Evolutionary conservation across 192 early-diverging fungal species (phyloP).

Genomic region (Coemansia sp.): DNA sequence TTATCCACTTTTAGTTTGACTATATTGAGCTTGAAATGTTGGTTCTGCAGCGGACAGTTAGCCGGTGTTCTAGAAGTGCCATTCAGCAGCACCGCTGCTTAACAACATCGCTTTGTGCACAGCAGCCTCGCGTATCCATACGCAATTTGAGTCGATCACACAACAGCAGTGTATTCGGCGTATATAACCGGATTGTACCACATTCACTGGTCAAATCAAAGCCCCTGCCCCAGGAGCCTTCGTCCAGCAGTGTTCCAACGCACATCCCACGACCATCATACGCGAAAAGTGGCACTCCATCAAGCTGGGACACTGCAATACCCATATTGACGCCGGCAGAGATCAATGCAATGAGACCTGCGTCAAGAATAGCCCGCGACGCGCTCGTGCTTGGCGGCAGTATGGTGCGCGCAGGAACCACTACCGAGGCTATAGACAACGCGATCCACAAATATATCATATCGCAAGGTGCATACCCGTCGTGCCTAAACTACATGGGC

Average conservation of each 20-base stretch:
- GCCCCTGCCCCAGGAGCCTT: conserved; percentile 32
- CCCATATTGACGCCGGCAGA: conserved; percentile 49
- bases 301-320: conserved; percentile 48
- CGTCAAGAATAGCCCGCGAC: conserved; percentile 60
- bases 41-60: neutral
- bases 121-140: neutral
- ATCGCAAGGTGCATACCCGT: conserved; percentile 63
- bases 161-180: conserved; percentile 16
- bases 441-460: conserved; percentile 60
- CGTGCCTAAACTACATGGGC: conserved; percentile 74
- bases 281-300: conserved; percentile 56
- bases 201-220: conserved; percentile 20
- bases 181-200: conserved; percentile 32
- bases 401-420: conserved; percentile 53
- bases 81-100: neutral
- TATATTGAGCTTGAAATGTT: neutral
- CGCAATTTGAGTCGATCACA: neutral
- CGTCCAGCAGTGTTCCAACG: conserved; percentile 27
- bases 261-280: conserved; percentile 61
- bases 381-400: conserved; percentile 58
- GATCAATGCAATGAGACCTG: conserved; percentile 48
- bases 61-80: neutral
- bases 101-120: neutral
- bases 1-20: neutral
- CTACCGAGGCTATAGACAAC: conserved; percentile 56